Evolutionary conservation across 805 yeast species (phyloP), one percentile per base, ranked within the genome.

Genomic region (Starmerella apis): DNA sequence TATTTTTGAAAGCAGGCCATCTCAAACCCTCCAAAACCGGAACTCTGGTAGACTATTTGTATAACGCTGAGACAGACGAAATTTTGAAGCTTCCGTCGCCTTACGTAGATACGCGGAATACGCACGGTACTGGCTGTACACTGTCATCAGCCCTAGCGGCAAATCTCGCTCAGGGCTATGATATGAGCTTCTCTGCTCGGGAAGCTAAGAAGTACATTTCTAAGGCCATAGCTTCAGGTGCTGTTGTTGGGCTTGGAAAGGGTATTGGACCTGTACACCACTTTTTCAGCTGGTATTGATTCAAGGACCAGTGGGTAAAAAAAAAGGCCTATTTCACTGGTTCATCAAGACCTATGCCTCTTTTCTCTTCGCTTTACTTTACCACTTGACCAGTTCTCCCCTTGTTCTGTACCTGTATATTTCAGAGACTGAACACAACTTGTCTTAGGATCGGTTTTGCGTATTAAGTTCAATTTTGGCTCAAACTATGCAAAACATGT

Each of bases 111-210:
- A 69, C 86, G 0, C 63, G 65, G 2, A 76, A 81, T 59, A 78
- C 85, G 1, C 96, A 87, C 63, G 96, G 96, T 11, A 85, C 95
- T 3, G 96, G 96, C 1, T 87, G 96, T 65, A 83, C 95, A 0
- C 69, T 87, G 46, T 79, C 94, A 0, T 80, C 94, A 0, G 74
- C 94, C 0, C 81, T 87, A 54, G 80, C 92, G 0, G 79, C 92
- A 2, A 78, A 83, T 57, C 57, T 86, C 23, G 88, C 94, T 3
- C 70, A 70, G 31, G 81, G 80, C 0, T 56, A 61, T 31, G 30
- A 68, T 0, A 59, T 84, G 8, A 55, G 58, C 2, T 71, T 70
- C 2, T 70, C 94, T 0, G 74, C 83, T 7, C 70, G 71, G 8
- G 66, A 72, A 19, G 77, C 82, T 0, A 74, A 85, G 43, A 74